Evolutionary conservation across 2,329 filamentous ascomycete species (phyloP), one percentile per base, ranked within the genome.

Genomic region (Venturia aucupariae): DNA sequence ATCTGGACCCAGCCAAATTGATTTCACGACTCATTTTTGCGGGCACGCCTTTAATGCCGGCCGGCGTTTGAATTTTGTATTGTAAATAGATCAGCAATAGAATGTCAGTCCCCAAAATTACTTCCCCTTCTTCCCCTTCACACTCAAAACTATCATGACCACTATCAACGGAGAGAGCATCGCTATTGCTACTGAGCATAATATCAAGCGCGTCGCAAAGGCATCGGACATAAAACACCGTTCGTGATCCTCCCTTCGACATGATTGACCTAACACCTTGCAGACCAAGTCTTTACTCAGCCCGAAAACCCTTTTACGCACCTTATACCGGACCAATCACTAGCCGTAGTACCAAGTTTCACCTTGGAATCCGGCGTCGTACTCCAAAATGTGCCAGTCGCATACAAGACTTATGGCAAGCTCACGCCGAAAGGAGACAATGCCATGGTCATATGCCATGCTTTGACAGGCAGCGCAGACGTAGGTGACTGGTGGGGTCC

Each of bases 401-500:
- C 85, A 65, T 87, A 87, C 76, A 87, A 85, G 66, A 84, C 82
- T 3, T 82, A 83, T 65, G 85, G 85, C 65, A 77, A 77, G 32
- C 77, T 88, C 32, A 82, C 84, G 5, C 78, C 82, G 2, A 75
- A 77, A 32, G 72, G 77, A 55, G 82, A 87, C 75, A 88, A 88
- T 76, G 84, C 79, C 54, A 79, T 88, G 77, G 83, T 88, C 62
- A 86, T 87, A 71, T 95, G 90, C 74, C 90, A 94, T 76, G 90
- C 90, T 62, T 80, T 95, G 72, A 94, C 90, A 4, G 90, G 90
- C 70, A 92, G 89, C 69, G 89, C 90, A 63, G 90, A 94, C 76
- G 90, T 93, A 35, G 82, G 85, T 68, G 90, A 94, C 75, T 95
- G 90, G 90, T 94, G 90, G 90, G 90, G 90, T 0, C 90, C 90